Percentiles rank a stretch among this genome's conserved stretches.
phyloP scores from a whole-genome alignment of 441 rosid genomes.

The Erodium texanum region DNA sequence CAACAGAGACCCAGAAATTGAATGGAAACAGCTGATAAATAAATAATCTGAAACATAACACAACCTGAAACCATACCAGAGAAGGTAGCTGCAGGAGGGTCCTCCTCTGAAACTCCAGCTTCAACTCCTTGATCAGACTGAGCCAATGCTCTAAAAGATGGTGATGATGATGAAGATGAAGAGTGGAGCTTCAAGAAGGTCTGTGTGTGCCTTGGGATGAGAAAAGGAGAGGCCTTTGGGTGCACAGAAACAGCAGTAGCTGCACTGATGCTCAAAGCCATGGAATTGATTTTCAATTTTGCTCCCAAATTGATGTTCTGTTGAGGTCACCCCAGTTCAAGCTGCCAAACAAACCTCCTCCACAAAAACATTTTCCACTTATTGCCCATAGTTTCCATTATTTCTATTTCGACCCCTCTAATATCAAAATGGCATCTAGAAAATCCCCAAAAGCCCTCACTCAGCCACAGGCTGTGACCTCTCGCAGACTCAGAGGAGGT shows the following conservation, averaged over 20 bases:
- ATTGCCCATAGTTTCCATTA: not conserved
- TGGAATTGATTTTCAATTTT: conserved; percentile 2
- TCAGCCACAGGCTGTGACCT: not conserved
- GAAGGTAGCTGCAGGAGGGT: conserved; percentile 23
- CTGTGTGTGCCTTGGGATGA: conserved; percentile 23
- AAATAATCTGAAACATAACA: not conserved
- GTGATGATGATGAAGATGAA: conserved; percentile 17
- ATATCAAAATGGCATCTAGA: not conserved
- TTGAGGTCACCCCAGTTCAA: not conserved
- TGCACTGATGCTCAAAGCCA: conserved; percentile 31
- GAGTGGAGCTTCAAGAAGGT: conserved; percentile 23
- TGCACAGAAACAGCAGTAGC: conserved; percentile 27
- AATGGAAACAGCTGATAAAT: not conserved
- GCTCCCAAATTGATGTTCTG: not conserved
- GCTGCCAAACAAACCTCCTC: not conserved
- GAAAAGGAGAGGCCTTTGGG: conserved; percentile 22
- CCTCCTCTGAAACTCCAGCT: conserved; percentile 38
- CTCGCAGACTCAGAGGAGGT: too few species aligned
- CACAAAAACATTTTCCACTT: not conserved
- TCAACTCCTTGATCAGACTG: conserved; percentile 35
- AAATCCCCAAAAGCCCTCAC: not conserved
- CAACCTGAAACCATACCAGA: conserved; percentile 27
- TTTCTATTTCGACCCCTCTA: not conserved
- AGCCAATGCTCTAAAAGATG: conserved; percentile 27
- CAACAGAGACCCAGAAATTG: not conserved